phyloP scores from a whole-genome alignment of 495 filamentous ascomycete species.

The Hypoxylon trugodes region DNA sequence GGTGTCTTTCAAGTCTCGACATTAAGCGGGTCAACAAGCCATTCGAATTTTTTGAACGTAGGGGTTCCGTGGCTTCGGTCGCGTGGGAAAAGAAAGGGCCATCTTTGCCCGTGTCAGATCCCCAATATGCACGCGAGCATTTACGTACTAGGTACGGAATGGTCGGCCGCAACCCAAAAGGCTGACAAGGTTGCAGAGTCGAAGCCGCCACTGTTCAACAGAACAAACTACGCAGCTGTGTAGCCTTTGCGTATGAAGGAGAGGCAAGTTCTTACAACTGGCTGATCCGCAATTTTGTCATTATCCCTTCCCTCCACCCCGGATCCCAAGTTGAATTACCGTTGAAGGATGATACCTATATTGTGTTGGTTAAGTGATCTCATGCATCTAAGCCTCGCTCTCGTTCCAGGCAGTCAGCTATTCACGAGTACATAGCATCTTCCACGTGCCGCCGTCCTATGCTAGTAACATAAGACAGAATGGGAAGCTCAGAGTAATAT shows the following conservation, averaged over 20 bases:
- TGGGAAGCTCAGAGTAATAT: constrained; percentile 27
- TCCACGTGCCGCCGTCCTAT: constrained; percentile 27
- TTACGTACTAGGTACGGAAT: constrained; percentile 2
- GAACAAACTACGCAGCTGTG: not conserved
- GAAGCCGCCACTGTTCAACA: constrained; percentile 3
- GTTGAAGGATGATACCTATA: too few species aligned
- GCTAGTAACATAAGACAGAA: constrained; percentile 17
- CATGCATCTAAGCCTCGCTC: constrained; percentile 11
- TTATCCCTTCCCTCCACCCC: too few species aligned
- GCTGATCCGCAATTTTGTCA: constrained; percentile 4
- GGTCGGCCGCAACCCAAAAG: constrained; percentile 1
- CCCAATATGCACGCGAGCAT: constrained; percentile 11
- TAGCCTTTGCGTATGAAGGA: not conserved
- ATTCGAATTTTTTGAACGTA: constrained; percentile 22
- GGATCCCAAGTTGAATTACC: too few species aligned
- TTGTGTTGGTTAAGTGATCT: constrained; percentile 10
- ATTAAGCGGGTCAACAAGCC: constrained; percentile 20
- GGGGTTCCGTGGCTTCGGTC: constrained; percentile 29
- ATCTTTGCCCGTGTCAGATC: constrained; percentile 32
- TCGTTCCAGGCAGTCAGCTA: constrained; percentile 13
- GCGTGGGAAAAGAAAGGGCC: constrained; percentile 26
- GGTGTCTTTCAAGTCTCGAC: constrained; percentile 10
- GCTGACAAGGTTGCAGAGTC: not conserved
- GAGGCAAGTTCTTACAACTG: not conserved
- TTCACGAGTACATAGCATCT: constrained; percentile 1